Base-by-base conservation (phyloP, 306 rosid genomes). In the Lupinus albus region DNA sequence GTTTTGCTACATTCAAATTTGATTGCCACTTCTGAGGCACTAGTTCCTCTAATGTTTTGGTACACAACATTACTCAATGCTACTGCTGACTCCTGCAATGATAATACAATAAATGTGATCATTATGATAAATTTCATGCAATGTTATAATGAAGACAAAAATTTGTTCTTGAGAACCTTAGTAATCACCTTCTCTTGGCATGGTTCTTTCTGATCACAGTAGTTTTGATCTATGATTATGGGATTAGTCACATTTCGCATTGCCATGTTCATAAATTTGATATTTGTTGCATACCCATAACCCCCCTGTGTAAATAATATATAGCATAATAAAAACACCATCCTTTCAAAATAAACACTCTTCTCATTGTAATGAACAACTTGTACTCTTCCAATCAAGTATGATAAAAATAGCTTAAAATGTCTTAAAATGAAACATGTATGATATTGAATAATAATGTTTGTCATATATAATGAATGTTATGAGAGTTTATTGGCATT, bases 161-260 rank as follows among this genome's bases (percentile, higher is more conserved):
- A 16, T 0, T 39, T 62, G 7, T 2, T 61, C 15, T 20, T 56
- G 17, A 30, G 18, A 15, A 10, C 0, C 45, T 54, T 11, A 42
- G 57, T 28, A 41, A 10, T 76, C 63, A 85, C 95, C 91, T 89
- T 77, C 28, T 82, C 79, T 8, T 32, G 1, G 71, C 98, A 92
- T 61, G 85, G 72, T 10, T 8, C 2, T 0, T 78, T 18, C 57
- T 75, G 82, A 74, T 92, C 97, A 65, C 97, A 92, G 44, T 92
- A 92, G 61, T 89, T 76, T 81, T 92, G 98, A 70, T 92, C 78
- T 57, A 92, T 81, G 87, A 92, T 87, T 64, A 92, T 89, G 33
- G 98, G 96, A 73, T 92, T 85, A 12, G 76, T 76, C 49, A 92
- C 96, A 55, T 92, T 92, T 15, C 21, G 12, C 96, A 92, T 82